A percentile compares a stretch with the other conserved stretches of the same genome.
phyloP scores from a whole-genome alignment of 352 stramenopile genomes.

The Globisporangium viniferum region DNA sequence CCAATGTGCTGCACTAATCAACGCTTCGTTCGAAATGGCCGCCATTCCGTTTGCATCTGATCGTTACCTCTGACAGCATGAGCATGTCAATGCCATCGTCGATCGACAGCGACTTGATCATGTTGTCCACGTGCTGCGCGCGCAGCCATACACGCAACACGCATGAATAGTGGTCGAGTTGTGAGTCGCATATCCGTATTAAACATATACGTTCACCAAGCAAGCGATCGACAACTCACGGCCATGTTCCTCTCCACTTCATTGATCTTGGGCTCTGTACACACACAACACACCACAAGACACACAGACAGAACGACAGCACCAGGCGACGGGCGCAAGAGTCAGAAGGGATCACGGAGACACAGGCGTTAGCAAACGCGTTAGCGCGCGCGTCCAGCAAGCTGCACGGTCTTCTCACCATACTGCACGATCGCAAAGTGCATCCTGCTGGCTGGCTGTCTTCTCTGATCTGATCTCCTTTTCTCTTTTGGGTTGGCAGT shows the following conservation, averaged over 20 bases:
- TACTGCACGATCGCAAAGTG: slow-evolving; percentile 80
- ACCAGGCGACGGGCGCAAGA: not conserved
- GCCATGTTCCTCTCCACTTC: slow-evolving; percentile 70
- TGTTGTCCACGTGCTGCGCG: slow-evolving; percentile 51
- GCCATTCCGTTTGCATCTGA: not conserved
- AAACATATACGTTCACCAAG: too few relatives aligned
- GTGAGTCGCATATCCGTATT: too few relatives aligned
- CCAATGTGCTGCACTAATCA: too few relatives aligned
- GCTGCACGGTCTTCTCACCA: slow-evolving; percentile 30
- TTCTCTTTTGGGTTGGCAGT: not conserved
- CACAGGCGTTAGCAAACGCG: not conserved
- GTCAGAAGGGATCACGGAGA: not conserved
- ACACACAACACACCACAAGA: not conserved
- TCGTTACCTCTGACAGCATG: slow-evolving; percentile 70
- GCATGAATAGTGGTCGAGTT: too few relatives aligned
- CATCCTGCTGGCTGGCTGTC: slow-evolving; percentile 22
- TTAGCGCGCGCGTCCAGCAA: not conserved
- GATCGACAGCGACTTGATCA: slow-evolving; percentile 48
- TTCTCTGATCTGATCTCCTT: not conserved
- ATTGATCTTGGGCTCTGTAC: slow-evolving; percentile 59
- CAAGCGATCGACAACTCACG: slow-evolving; percentile 19
- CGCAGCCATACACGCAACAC: not conserved
- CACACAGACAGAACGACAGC: not conserved
- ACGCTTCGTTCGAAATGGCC: not conserved
- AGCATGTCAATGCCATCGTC: slow-evolving; percentile 61